phyloP scores from a whole-genome alignment of 768 basidiomycete species.

The Lactarius hengduanensis region DNA sequence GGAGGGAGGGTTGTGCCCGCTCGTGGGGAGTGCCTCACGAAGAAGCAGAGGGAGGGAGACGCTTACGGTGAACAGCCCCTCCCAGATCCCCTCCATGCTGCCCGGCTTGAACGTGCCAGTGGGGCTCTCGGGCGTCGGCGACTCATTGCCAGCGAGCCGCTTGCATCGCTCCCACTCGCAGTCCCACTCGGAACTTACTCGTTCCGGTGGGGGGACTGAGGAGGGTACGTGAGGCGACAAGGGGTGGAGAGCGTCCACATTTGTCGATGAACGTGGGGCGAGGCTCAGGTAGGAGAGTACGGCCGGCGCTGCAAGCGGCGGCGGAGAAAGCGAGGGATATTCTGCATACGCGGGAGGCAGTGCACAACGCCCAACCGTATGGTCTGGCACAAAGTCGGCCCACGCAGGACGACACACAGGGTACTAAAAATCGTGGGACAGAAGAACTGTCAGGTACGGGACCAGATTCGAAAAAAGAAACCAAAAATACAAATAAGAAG shows the following conservation, averaged over 20 bases:
- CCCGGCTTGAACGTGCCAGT: slow-evolving; percentile 57
- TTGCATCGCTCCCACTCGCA: slow-evolving; percentile 65
- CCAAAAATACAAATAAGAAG: neutral
- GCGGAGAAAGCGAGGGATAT: slow-evolving; percentile 48
- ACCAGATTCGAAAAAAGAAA: neutral
- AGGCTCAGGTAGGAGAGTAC: slow-evolving; percentile 68
- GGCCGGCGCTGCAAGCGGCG: slow-evolving; percentile 66
- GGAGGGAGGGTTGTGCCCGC: neutral
- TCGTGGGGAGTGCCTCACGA: neutral
- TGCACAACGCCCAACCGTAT: slow-evolving; percentile 16
- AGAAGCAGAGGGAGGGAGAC: neutral
- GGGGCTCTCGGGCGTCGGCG: slow-evolving; percentile 36
- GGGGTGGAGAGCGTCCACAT: slow-evolving; percentile 31
- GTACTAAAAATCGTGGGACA: slow-evolving; percentile 46
- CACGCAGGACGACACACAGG: slow-evolving; percentile 56
- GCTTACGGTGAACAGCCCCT: slow-evolving; percentile 72
- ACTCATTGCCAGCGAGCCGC: slow-evolving; percentile 34
- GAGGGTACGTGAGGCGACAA: slow-evolving; percentile 33
- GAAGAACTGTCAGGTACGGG: slow-evolving; percentile 2
- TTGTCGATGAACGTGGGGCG: slow-evolving; percentile 35
- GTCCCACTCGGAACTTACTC: slow-evolving; percentile 58
- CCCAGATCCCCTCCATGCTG: slow-evolving; percentile 77
- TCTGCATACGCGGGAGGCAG: slow-evolving; percentile 36
- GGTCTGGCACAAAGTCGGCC: slow-evolving; percentile 51
- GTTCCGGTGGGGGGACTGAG: slow-evolving; percentile 22